Conservation (phyloP, 2,329 filamentous ascomycete species). For the Pochonia chlamydosporia region DNA sequence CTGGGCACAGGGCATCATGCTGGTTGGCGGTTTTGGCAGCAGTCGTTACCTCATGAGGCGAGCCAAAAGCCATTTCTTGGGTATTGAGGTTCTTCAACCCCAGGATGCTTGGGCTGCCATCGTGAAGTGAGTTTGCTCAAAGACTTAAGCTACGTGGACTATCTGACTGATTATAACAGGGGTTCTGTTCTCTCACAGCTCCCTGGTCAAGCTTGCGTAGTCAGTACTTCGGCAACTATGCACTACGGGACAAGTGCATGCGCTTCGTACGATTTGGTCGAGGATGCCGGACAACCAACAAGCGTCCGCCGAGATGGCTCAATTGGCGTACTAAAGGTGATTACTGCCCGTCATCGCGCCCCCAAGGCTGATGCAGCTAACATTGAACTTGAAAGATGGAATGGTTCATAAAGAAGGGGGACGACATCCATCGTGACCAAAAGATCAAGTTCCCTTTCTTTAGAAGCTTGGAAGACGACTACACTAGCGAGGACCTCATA, state of each 20-base stretch:
- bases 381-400: constrained; percentile 2
- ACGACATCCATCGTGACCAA: neutral
- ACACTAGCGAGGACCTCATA: neutral
- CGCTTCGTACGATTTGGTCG: fast-evolving
- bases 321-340: neutral
- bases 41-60: constrained; percentile 1
- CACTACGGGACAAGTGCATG: neutral
- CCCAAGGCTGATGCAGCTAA: neutral
- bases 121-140: constrained; percentile 1
- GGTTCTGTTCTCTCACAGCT: constrained; percentile 1
- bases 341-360: neutral
- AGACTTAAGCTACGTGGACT: neutral
- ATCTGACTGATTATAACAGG: neutral
- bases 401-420: neutral
- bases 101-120: constrained; percentile 8
- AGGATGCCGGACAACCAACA: neutral
- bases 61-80: neutral
- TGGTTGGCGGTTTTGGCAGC: constrained; percentile 8
- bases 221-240: neutral
- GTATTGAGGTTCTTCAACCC: constrained; percentile 4
- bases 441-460: neutral
- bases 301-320: neutral
- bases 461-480: neutral
- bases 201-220: neutral
- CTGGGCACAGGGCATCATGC: constrained; percentile 2